Conservation (phyloP, 2,329 filamentous ascomycete species). For the Xylariaceae sp. region DNA sequence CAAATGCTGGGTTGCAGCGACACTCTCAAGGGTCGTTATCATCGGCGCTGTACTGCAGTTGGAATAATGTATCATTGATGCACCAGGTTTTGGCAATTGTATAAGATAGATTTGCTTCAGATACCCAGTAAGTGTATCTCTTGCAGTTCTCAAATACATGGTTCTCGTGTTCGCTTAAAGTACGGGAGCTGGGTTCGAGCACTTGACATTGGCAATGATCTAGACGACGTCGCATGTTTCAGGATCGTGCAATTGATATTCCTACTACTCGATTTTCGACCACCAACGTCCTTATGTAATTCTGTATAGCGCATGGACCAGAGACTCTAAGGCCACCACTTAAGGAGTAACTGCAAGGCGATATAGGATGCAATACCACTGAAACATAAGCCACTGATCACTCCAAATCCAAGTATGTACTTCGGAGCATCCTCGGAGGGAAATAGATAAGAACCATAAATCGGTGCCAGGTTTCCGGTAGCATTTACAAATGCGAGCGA, state of each 20-base stretch:
- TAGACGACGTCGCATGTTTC: neutral
- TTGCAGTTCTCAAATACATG: no score
- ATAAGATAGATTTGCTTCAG: no score
- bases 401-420: constrained; percentile 22
- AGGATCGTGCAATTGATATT: neutral
- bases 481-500: constrained; percentile 50
- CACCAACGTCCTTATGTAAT: neutral
- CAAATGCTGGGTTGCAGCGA: no score
- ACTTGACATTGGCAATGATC: neutral
- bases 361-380: constrained; percentile 11
- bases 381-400: constrained; percentile 25
- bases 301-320: neutral
- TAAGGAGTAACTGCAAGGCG: neutral
- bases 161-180: no score
- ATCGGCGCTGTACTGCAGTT: no score
- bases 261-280: neutral
- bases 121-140: no score
- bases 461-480: constrained; percentile 51
- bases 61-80: no score
- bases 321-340: neutral
- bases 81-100: no score
- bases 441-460: constrained; percentile 44
- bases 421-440: constrained; percentile 21
- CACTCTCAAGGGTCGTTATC: no score
- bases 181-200: no score